A percentile compares a stretch with the other conserved stretches of the same genome.
These are phyloP conservation scores for Aspergillus aculeatinus DNA, from an alignment of 2,329 filamentous ascomycete genomes.

Conservation along the genomic window DNA sequence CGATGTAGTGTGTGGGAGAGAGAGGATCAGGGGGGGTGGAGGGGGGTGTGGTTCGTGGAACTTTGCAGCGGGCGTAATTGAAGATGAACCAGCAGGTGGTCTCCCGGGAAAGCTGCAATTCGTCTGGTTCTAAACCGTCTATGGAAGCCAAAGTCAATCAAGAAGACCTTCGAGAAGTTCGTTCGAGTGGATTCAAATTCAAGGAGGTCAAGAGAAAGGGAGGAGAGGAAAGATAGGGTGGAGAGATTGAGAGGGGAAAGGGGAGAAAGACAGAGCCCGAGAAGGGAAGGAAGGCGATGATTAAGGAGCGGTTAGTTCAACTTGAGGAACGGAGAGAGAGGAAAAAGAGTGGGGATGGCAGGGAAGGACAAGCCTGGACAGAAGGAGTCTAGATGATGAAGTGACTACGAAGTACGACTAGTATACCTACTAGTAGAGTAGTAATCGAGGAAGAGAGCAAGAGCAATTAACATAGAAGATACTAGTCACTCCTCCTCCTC, in stretches of 20 bases:
- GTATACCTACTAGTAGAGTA: not conserved
- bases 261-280: constrained; percentile 9
- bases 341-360: constrained; percentile 11
- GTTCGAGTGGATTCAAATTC: constrained; percentile 7
- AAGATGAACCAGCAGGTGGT: constrained; percentile 7
- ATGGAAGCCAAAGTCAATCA: constrained; percentile 12
- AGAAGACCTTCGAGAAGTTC: constrained; percentile 11
- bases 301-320: constrained; percentile 14
- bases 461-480: not conserved
- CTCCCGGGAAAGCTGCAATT: not conserved
- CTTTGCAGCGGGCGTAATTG: constrained; percentile 20
- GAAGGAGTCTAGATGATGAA: not conserved
- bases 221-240: constrained; percentile 10
- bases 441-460: not conserved
- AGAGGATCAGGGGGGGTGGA: constrained; percentile 17
- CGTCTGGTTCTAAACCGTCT: constrained; percentile 7
- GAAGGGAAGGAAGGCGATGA: constrained; percentile 9
- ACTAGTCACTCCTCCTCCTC: not conserved
- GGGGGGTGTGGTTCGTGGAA: constrained; percentile 18
- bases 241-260: constrained; percentile 19
- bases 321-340: constrained; percentile 5
- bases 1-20: constrained; percentile 1
- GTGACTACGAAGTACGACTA: not conserved
- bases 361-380: constrained; percentile 7
- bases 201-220: constrained; percentile 8